Conservation (phyloP, 1,284 basidiomycete genomes). For the Boletus mariae region DNA sequence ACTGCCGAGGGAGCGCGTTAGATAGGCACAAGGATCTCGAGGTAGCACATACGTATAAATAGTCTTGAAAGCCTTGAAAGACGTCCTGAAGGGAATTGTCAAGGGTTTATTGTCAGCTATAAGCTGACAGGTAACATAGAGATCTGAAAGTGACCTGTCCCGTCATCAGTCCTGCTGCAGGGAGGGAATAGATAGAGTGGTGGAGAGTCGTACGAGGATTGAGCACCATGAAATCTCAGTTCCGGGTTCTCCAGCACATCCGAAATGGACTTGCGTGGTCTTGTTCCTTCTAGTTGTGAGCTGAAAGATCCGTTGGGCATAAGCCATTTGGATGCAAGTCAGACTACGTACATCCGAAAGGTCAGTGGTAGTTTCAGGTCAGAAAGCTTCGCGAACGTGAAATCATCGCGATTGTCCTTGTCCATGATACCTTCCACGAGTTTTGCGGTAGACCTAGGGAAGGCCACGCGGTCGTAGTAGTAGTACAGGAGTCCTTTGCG, state of each 20-base stretch:
- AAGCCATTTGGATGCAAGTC: slow-evolving; percentile 8
- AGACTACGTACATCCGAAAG: slow-evolving; percentile 71
- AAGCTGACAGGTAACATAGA: slow-evolving; percentile 90
- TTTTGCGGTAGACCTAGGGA: background rate
- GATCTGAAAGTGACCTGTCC: slow-evolving; percentile 71
- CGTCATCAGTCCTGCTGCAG: slow-evolving; percentile 21
- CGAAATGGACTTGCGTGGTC: slow-evolving; percentile 67
- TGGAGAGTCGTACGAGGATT: slow-evolving; percentile 58
- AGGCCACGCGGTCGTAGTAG: background rate
- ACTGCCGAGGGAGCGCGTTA: slow-evolving; percentile 37
- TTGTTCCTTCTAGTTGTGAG: slow-evolving; percentile 78
- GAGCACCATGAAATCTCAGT: slow-evolving; percentile 73
- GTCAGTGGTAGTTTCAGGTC: slow-evolving; percentile 86
- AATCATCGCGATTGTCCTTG: slow-evolving; percentile 76
- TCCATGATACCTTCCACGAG: slow-evolving; percentile 48
- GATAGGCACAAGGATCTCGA: background rate
- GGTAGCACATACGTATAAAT: slow-evolving; percentile 61
- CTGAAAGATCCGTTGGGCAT: slow-evolving; percentile 38
- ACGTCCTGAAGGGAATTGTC: slow-evolving; percentile 86
- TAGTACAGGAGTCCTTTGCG: background rate
- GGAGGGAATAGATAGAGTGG: background rate
- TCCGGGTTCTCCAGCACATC: slow-evolving; percentile 78
- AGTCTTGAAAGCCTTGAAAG: slow-evolving; percentile 88
- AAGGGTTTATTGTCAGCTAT: slow-evolving; percentile 91
- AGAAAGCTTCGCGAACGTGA: slow-evolving; percentile 85